Base-by-base conservation (phyloP, 2,329 filamentous ascomycete species). In the Seiridium unicorne region DNA sequence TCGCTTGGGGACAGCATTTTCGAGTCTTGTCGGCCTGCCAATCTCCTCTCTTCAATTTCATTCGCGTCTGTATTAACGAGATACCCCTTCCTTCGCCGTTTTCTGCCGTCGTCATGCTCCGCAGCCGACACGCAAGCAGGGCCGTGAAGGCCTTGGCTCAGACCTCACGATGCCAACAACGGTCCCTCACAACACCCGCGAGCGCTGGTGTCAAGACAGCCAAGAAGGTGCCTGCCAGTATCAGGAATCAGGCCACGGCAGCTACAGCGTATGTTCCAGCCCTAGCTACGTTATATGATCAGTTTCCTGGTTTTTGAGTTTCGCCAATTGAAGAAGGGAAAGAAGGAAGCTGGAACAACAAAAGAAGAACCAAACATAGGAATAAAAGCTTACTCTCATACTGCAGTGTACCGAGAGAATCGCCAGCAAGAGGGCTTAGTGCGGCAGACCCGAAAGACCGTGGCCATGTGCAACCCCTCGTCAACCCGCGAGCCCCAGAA, bases 401-500 rank as follows among this genome's bases (percentile, higher is more conserved):
- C 18, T 53, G 13, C 69, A 88, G 84, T 65, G 79, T 83, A 67
- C 72, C 78, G 46, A 83, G 89, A 74, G 80, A 85, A 62, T 77
- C 78, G 40, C 89, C 90, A 6, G 87, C 86, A 70, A 84, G 89
- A 57, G 81, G 85, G 11, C 87, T 87, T 76, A 86, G 87, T 65
- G 70, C 75, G 60, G 66, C 69, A 58, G 72, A 75, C 55, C 70
- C 73, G 69, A 75, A 78, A 65, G 70, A 76, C 60, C 78, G 78
- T 60, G 81, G 80, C 71, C 86, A 91, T 84, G 85, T 91, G 62
- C 88, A 91, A 66, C 88, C 89, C 62, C 81, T 92, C 62, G 84
- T 87, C 69, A 84, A 85, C 72, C 78, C 80, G 58, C 79, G 81
- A 70, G 76, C 79, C 61, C 81, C 81, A 60, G 86, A 89, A 63